Evolutionary conservation across 2,329 filamentous ascomycete genomes (phyloP).

Genomic region (Mycosphaerella sp.): DNA sequence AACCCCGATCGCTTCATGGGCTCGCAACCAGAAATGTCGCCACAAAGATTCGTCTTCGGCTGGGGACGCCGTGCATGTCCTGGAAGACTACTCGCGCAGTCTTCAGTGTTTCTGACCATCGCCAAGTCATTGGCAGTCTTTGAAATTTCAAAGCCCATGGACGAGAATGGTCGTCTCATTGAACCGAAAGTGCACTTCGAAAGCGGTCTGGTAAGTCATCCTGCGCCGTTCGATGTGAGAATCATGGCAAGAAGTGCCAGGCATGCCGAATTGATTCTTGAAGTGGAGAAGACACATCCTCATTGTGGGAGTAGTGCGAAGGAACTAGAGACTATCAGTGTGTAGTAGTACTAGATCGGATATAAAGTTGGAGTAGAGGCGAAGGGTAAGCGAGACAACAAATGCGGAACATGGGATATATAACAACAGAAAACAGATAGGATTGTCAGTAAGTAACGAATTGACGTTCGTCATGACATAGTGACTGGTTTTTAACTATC

Average conservation of each 20-base stretch:
- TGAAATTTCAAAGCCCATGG: constrained; percentile 13
- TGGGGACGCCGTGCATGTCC: constrained; percentile 23
- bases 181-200: constrained; percentile 9
- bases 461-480: no score
- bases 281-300: constrained; percentile 14
- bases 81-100: constrained; percentile 16
- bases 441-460: no score
- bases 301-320: constrained; percentile 14
- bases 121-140: constrained; percentile 13
- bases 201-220: constrained; percentile 18
- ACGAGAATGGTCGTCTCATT: constrained; percentile 9
- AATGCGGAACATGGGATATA: no score
- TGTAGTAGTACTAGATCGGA: background rate
- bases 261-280: constrained; percentile 12
- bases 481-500: no score
- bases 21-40: constrained; percentile 20
- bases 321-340: constrained; percentile 8
- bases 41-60: constrained; percentile 18
- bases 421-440: no score
- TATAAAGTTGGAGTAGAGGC: no score
- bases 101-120: constrained; percentile 18
- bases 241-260: constrained; percentile 12
- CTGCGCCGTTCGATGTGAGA: constrained; percentile 12
- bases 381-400: no score
- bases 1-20: constrained; percentile 23